Conservation (phyloP, 225 moss, liverwort and hornwort genomes). For the Sphagnum tenellum region DNA sequence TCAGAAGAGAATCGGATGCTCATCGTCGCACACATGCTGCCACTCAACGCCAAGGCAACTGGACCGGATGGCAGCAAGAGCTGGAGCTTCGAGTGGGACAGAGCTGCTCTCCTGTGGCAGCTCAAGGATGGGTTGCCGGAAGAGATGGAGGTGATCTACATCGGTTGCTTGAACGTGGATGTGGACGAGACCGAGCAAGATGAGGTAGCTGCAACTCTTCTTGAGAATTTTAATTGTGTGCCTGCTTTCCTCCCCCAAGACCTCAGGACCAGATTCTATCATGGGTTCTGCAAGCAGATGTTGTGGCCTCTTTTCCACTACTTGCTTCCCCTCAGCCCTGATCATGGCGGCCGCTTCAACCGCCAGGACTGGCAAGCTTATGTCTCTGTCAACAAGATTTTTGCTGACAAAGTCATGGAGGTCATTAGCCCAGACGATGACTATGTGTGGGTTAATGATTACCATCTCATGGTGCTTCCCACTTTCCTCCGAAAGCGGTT, state of each 20-base stretch:
- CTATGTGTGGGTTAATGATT: constrained; percentile 98
- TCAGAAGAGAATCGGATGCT: constrained; percentile 85
- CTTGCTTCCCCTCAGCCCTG: constrained; percentile 77
- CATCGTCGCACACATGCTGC: constrained; percentile 84
- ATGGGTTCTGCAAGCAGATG: constrained; percentile 97
- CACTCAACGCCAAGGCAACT: constrained; percentile 55
- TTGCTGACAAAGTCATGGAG: constrained; percentile 99
- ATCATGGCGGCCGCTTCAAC: constrained; percentile 84
- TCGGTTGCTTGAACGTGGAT: constrained; percentile 90
- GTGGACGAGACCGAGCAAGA: constrained; percentile 75
- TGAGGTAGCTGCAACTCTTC: constrained; percentile 66
- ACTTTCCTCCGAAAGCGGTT: constrained; percentile 91
- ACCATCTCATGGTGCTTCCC: constrained; percentile 91
- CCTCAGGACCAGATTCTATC: constrained; percentile 71
- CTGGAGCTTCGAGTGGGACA: constrained; percentile 83
- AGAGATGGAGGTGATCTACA: constrained; percentile 80
- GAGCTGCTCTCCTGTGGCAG: constrained; percentile 73
- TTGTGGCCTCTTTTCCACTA: constrained; percentile 98
- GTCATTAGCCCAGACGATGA: constrained; percentile 98
- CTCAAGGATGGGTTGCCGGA: constrained; percentile 72
- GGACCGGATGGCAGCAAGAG: constrained; percentile 28
- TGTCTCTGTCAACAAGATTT: constrained; percentile 86
- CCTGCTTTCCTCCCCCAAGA: constrained; percentile 76
- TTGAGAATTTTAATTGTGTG: constrained; percentile 82
- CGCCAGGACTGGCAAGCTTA: constrained; percentile 96